phyloP scores from a whole-genome alignment of 306 rosid genomes.

The Prunus mongolica region DNA sequence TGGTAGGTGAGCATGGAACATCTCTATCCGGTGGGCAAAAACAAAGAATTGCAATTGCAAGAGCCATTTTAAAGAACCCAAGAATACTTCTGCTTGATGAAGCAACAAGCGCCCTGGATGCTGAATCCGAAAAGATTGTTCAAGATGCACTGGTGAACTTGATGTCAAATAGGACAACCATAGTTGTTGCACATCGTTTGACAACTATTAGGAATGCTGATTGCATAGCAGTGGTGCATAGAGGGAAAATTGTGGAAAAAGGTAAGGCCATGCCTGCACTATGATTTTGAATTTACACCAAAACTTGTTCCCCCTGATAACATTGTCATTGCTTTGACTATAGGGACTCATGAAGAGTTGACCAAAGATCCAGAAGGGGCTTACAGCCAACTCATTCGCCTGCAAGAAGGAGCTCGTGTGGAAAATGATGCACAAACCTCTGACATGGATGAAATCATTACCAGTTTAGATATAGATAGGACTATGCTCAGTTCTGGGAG shows the following conservation, averaged over 20 bases:
- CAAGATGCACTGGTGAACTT: conserved; percentile 73
- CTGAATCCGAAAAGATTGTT: conserved; percentile 88
- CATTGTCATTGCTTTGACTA: not conserved
- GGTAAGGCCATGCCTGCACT: conserved; percentile 27
- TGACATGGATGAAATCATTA: conserved; percentile 24
- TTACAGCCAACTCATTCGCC: conserved; percentile 72
- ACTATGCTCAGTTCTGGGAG: conserved; percentile 17
- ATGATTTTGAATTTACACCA: not conserved
- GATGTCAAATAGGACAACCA: conserved; percentile 68
- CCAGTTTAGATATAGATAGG: conserved; percentile 23
- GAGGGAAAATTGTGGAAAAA: conserved; percentile 75
- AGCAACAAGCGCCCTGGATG: conserved; percentile 89
- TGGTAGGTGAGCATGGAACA: conserved; percentile 87
- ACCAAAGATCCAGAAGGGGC: conserved; percentile 58
- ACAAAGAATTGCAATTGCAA: conserved; percentile 94
- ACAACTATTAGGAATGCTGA: conserved; percentile 81
- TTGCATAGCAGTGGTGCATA: conserved; percentile 75
- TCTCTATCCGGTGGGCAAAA: conserved; percentile 96
- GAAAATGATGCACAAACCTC: conserved; percentile 11
- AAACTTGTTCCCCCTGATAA: not conserved
- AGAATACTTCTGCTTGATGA: conserved; percentile 87
- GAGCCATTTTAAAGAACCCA: conserved; percentile 90
- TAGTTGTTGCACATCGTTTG: conserved; percentile 91
- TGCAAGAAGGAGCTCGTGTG: conserved; percentile 55
- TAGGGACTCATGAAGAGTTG: conserved; percentile 73